These are phyloP conservation scores for Colletotrichum eleusines DNA, from an alignment of 2,329 filamentous ascomycete species.

Conservation along the genomic window DNA sequence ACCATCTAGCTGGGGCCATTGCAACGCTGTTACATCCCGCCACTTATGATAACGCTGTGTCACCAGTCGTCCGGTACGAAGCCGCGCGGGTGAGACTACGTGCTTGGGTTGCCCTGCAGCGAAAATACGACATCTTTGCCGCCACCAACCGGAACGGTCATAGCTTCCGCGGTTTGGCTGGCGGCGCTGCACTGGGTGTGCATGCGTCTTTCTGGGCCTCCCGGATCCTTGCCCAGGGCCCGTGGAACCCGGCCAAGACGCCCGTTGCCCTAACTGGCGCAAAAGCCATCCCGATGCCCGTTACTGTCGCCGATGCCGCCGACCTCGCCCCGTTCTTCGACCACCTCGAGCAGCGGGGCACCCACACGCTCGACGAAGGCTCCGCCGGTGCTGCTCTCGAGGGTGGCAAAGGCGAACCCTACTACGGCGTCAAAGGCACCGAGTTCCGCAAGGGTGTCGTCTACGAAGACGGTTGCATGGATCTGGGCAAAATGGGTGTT, in stretches of 20 bases:
- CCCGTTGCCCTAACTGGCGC: slow-evolving; percentile 50
- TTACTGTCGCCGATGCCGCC: slow-evolving; percentile 47
- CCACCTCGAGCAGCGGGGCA: slow-evolving; percentile 50
- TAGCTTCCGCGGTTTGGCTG: slow-evolving; percentile 45
- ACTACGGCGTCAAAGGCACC: slow-evolving; percentile 51
- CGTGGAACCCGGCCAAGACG: slow-evolving; percentile 49
- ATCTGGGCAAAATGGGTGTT: slow-evolving; percentile 68
- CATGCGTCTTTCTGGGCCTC: slow-evolving; percentile 50
- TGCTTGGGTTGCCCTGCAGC: slow-evolving; percentile 52
- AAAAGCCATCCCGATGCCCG: slow-evolving; percentile 52
- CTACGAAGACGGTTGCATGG: slow-evolving; percentile 65
- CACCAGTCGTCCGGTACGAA: slow-evolving; percentile 55
- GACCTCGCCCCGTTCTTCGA: slow-evolving; percentile 52
- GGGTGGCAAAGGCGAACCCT: slow-evolving; percentile 53
- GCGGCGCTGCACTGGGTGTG: slow-evolving; percentile 50
- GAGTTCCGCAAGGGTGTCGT: slow-evolving; percentile 56
- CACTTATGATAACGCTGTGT: slow-evolving; percentile 49
- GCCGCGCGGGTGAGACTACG: slow-evolving; percentile 53
- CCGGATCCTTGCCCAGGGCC: slow-evolving; percentile 51
- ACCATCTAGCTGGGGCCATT: slow-evolving; percentile 48
- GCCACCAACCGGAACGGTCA: slow-evolving; percentile 51
- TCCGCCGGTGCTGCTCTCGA: slow-evolving; percentile 47
- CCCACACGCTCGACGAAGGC: slow-evolving; percentile 45
- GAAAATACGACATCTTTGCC: slow-evolving; percentile 51
- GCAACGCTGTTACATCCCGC: slow-evolving; percentile 51